Base-by-base conservation (phyloP, 2,329 filamentous ascomycete genomes). In the Sporothrix curviconia region DNA sequence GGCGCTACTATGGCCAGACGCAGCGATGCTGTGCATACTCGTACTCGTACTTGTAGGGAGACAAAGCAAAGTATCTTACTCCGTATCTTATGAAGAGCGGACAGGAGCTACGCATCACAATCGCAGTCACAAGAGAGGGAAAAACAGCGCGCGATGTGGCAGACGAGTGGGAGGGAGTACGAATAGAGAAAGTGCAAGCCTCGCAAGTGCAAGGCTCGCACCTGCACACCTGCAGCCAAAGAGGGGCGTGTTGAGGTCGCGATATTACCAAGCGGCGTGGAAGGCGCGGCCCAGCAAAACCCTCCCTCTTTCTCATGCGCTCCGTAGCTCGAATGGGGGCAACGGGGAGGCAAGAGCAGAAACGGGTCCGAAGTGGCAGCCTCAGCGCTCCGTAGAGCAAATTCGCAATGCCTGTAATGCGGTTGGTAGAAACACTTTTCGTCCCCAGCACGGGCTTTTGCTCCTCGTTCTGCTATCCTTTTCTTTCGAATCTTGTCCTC, bases 241-340 rank as follows among this genome's bases (percentile, higher is more conserved):
- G 14, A 37, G 32, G 47, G 32, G 32, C 32, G 47, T 50, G 32
- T 37, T 32, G 17, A 36, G 30, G 46, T 24, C 32, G 7, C 24
- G 47, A 24, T 37, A 22, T 30, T 37, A 7, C 32, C 19, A 7
- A 25, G 25, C 14, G 32, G 47, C 19, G 37, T 30, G 25, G 19
- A 25, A 50, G 46, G 46, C 46, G 46, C 46, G 46, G 30, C 46
- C 12, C n/a, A n/a, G n/a, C n/a, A n/a, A n/a, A n/a, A n/a, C n/a
- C n/a, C n/a, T n/a, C n/a, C n/a, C n/a, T n/a, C n/a, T n/a, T n/a
- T n/a, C n/a, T 25, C 44, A 22, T 22, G 12, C 37, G 32, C 19
- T 50, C 32, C 30, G 32, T 50, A 37, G 46, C 46, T 50, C 47
- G 32, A 8, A 25, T 50, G 47, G 19, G 32, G 46, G 19, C 46